Evolutionary conservation across 208 protist species (phyloP).

Genomic region (Trypanosoma platydactyli): DNA sequence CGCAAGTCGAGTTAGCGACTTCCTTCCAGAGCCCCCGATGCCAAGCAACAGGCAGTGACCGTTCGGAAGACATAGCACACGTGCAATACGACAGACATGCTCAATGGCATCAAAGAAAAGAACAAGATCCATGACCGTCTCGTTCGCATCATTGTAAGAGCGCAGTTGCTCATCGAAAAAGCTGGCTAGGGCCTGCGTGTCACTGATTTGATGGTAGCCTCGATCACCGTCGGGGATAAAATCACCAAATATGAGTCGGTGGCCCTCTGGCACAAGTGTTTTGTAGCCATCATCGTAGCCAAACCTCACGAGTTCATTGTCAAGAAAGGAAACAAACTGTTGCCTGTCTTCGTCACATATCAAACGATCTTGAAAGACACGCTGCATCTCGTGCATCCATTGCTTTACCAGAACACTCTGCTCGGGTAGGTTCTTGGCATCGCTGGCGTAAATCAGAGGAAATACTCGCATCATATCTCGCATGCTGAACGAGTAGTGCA

Average conservation of each 20-base stretch:
- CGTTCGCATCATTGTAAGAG: slow-evolving; percentile 94
- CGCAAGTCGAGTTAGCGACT: slow-evolving; percentile 94
- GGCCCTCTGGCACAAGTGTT: slow-evolving; percentile 51
- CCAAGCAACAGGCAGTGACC: slow-evolving; percentile 97
- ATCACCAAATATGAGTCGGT: slow-evolving; percentile 94
- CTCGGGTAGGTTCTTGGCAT: slow-evolving; percentile 66
- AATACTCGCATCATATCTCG: slow-evolving; percentile 98
- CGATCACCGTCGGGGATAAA: slow-evolving; percentile 78
- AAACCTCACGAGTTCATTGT: slow-evolving; percentile 62
- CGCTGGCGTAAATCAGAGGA: slow-evolving; percentile 91
- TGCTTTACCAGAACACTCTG: slow-evolving; percentile 74
- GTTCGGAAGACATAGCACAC: slow-evolving; percentile 93
- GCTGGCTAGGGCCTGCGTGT: slow-evolving; percentile 68
- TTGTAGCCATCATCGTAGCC: slow-evolving; percentile 64
- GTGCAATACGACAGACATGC: slow-evolving; percentile 95
- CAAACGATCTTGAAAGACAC: slow-evolving; percentile 96
- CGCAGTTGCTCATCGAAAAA: slow-evolving; percentile 84
- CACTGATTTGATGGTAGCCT: slow-evolving; percentile 89
- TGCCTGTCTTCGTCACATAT: slow-evolving; percentile 86
- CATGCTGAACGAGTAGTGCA: slow-evolving; percentile 99
- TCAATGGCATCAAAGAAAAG: slow-evolving; percentile 97
- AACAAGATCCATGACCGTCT: slow-evolving; percentile 94
- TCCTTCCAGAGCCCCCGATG: slow-evolving; percentile 96
- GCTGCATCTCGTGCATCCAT: slow-evolving; percentile 96
- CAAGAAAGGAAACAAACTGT: slow-evolving; percentile 74